These are phyloP conservation scores for Physaria fendleri DNA, from an alignment of 345 rosid genomes.

Conservation along the genomic window DNA sequence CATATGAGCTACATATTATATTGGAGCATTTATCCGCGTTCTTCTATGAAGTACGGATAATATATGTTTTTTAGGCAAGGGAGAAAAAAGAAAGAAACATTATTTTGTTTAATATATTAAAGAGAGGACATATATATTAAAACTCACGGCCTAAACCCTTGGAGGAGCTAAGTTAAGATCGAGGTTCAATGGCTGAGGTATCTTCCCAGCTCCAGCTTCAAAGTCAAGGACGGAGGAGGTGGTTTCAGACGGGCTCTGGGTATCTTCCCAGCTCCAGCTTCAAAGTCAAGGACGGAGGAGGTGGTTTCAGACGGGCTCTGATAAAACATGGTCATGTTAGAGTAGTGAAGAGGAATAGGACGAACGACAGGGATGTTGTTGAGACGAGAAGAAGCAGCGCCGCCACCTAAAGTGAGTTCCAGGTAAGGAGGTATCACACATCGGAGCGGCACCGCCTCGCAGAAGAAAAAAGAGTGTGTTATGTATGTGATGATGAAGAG, in stretches of 20 bases:
- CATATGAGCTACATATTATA: conserved; percentile 26
- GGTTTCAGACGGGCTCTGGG: conserved; percentile 58
- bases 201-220: conserved; percentile 25
- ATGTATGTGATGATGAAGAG: too few species aligned
- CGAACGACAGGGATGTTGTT: too few species aligned
- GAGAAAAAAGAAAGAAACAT: neutral
- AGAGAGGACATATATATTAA: neutral
- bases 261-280: conserved; percentile 22
- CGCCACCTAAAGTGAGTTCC: conserved; percentile 40
- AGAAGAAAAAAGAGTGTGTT: too few species aligned
- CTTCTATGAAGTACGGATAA: conserved; percentile 4
- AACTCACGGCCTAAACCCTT: conserved; percentile 41
- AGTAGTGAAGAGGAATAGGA: conserved; percentile 39
- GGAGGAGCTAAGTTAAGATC: conserved; percentile 68
- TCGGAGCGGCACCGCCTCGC: too few species aligned
- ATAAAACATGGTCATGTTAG: conserved; percentile 25
- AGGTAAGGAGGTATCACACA: conserved; percentile 38
- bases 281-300: conserved; percentile 47
- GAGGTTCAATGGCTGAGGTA: conserved; percentile 30
- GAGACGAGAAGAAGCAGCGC: too few species aligned
- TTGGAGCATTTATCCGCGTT: neutral
- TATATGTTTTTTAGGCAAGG: neutral
- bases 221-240: conserved; percentile 53
- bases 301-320: conserved; percentile 68
- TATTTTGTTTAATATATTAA: neutral